Conservation (phyloP, 805 yeast genomes). For the Candida insectalens region DNA sequence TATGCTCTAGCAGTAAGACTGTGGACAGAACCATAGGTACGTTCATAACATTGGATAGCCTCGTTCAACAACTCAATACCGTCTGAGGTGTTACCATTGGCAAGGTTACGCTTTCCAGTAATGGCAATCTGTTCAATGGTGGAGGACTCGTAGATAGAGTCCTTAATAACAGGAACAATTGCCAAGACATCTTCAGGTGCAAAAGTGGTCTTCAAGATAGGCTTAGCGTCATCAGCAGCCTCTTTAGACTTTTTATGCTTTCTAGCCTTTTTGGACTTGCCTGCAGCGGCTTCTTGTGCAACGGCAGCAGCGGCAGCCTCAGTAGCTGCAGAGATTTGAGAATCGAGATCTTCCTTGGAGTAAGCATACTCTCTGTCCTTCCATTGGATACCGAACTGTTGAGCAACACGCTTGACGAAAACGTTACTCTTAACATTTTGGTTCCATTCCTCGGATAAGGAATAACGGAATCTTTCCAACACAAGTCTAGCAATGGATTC, state of each 20-base stretch:
- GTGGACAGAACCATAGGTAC: conserved; percentile 74
- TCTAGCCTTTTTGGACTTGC: conserved; percentile 25
- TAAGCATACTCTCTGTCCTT: conserved; percentile 39
- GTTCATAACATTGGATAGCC: conserved; percentile 65
- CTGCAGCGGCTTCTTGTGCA: conserved; percentile 9
- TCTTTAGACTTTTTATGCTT: conserved; percentile 10
- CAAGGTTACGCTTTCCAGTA: conserved; percentile 36
- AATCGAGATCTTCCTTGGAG: conserved; percentile 31
- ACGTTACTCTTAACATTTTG: conserved; percentile 29
- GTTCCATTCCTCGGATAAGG: conserved; percentile 41
- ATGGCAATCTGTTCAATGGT: conserved; percentile 70
- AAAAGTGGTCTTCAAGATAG: conserved; percentile 30
- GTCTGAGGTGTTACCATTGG: conserved; percentile 32
- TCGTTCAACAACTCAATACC: conserved; percentile 62
- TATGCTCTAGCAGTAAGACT: conserved; percentile 69
- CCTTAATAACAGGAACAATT: conserved; percentile 69
- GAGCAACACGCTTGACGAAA: conserved; percentile 57
- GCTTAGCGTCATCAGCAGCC: conserved; percentile 8
- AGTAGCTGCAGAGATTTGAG: conserved; percentile 16
- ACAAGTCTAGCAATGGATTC: conserved; percentile 44
- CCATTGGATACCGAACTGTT: conserved; percentile 86
- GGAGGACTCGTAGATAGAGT: conserved; percentile 54
- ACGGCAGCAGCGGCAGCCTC: conserved; percentile 17
- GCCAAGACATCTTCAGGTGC: conserved; percentile 53
- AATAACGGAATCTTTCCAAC: conserved; percentile 51